Evolutionary conservation across 177 flowering plant species (phyloP).

Genomic region (Vitis hybrid): DNA sequence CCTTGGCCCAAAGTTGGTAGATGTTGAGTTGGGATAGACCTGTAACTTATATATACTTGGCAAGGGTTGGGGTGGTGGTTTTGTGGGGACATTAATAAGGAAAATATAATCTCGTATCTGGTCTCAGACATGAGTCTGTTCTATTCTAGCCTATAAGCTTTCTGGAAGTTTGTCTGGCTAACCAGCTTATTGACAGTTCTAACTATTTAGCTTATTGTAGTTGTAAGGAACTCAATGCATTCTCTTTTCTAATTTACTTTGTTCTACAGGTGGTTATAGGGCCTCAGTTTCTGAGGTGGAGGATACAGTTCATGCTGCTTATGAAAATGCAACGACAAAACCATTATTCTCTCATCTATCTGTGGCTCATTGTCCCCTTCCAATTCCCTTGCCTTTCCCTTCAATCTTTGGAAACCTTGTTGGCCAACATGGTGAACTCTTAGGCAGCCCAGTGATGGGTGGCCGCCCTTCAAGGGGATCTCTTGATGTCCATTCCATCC

Average conservation of each 20-base stretch:
- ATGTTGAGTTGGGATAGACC: not conserved
- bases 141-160: not conserved
- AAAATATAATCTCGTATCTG: no score
- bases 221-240: not conserved
- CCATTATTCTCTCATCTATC: conserved; percentile 81
- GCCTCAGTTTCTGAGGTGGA: conserved; percentile 67
- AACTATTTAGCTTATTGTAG: not conserved
- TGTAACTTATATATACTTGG: no score
- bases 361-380: conserved; percentile 76
- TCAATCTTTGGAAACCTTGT: conserved; percentile 60
- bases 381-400: conserved; percentile 88
- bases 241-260: not conserved
- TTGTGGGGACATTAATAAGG: not conserved
- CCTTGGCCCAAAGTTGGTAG: not conserved
- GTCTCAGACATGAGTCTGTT: not conserved
- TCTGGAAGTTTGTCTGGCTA: not conserved
- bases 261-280: conserved; percentile 38
- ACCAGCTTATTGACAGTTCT: not conserved
- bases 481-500: conserved; percentile 77
- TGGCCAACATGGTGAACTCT: conserved; percentile 66
- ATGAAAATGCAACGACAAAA: conserved; percentile 30
- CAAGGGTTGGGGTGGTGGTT: not conserved
- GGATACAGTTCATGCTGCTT: conserved; percentile 50
- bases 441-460: conserved; percentile 35
- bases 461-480: conserved; percentile 52